These are phyloP conservation scores for Grosmannia clavigera DNA, from an alignment of 2,329 filamentous ascomycete species.

Conservation along the genomic window DNA sequence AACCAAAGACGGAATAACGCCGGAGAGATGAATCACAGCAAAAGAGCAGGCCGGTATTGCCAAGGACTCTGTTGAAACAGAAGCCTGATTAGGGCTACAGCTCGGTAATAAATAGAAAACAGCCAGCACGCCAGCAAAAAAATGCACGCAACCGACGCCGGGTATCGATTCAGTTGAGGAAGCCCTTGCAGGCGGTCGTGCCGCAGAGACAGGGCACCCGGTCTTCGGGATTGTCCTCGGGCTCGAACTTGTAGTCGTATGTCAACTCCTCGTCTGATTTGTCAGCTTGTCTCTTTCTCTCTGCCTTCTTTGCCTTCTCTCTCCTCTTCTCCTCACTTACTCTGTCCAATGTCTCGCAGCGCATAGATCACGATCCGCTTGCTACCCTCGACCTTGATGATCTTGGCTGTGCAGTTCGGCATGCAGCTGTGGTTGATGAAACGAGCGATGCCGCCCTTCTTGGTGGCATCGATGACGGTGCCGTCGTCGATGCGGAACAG, in stretches of 20 bases:
- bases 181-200: slow-evolving; percentile 92
- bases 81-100: not conserved
- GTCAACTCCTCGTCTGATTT: slow-evolving; percentile 87
- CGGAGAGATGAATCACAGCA: no score
- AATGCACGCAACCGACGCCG: not conserved
- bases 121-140: not conserved
- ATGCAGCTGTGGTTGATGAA: slow-evolving; percentile 99
- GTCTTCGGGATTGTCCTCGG: slow-evolving; percentile 87
- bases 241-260: slow-evolving; percentile 99
- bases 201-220: slow-evolving; percentile 96
- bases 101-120: no score
- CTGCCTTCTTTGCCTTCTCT: not conserved
- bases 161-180: slow-evolving; percentile 65
- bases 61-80: not conserved
- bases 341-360: slow-evolving; percentile 83
- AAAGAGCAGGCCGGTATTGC: not conserved
- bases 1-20: no score
- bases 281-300: slow-evolving; percentile 6
- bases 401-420: slow-evolving; percentile 97
- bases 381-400: slow-evolving; percentile 96
- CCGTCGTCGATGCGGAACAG: slow-evolving; percentile 97
- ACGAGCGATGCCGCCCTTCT: slow-evolving; percentile 92
- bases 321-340: slow-evolving; percentile 42
- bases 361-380: slow-evolving; percentile 99
- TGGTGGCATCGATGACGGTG: slow-evolving; percentile 94